Percentiles rank a stretch among this genome's conserved stretches.
These are phyloP conservation scores for Babesia sp. DNA, from an alignment of 169 alveolate genomes.

Conservation along the genomic window DNA sequence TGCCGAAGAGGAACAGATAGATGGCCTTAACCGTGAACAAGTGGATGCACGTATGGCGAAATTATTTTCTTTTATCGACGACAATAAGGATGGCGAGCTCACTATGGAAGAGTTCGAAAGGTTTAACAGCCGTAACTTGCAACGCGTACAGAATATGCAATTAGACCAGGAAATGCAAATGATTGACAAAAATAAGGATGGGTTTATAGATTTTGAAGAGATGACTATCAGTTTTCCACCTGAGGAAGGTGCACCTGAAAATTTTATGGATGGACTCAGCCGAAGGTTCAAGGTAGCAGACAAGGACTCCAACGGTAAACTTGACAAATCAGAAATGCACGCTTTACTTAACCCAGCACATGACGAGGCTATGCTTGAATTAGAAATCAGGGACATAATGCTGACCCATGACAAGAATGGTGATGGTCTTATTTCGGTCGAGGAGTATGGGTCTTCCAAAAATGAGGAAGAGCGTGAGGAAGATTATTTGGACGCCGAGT, in stretches of 20 bases:
- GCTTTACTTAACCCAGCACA: constrained; percentile 71
- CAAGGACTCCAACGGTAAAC: constrained; percentile 71
- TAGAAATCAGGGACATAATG: constrained; percentile 72
- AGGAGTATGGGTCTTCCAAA: constrained; percentile 64
- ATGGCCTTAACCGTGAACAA: constrained; percentile 40
- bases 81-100: constrained; percentile 61
- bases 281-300: constrained; percentile 75
- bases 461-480: constrained; percentile 39
- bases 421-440: constrained; percentile 75
- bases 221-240: constrained; percentile 69
- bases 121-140: constrained; percentile 43
- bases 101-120: constrained; percentile 49
- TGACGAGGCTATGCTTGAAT: constrained; percentile 68
- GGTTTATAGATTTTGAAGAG: constrained; percentile 68
- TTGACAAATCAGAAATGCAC: constrained; percentile 65
- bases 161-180: constrained; percentile 74
- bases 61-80: constrained; percentile 64
- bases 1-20: constrained; percentile 3
- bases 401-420: constrained; percentile 74
- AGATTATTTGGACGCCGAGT: constrained; percentile 49
- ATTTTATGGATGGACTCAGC: constrained; percentile 65
- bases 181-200: constrained; percentile 76
- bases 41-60: constrained; percentile 57
- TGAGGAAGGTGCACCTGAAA: constrained; percentile 62
- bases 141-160: constrained; percentile 70